Base-by-base conservation (phyloP, 495 filamentous ascomycete genomes). In the Xylaria telfairii region DNA sequence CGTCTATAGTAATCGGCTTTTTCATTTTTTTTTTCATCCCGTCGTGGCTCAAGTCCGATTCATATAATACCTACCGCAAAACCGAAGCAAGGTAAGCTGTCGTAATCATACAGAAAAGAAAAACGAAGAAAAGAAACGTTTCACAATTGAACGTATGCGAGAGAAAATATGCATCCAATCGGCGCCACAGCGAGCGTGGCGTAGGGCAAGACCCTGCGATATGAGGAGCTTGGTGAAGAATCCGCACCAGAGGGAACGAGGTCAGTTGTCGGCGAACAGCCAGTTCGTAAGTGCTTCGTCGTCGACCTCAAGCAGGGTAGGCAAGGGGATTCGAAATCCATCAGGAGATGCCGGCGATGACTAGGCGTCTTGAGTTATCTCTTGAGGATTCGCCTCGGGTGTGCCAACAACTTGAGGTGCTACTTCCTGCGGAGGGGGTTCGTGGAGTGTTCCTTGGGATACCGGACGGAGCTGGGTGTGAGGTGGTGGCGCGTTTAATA, bases 401-500 rank as follows among this genome's bases (percentile, higher is more conserved):
- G 37, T 37, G 9, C 39, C 49, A 21, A 49, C 26, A 42, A 51
- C 37, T 21, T 70, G 37, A 26, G 42, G 6, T 8, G 6, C 13
- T 8, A 13, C 39, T 30, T 60, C 56, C 8, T 59, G 56, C 2
- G 56, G 53, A 32, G 53, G 26, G 47, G 28, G 21, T n/a, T 13
- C 42, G 4, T 17, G 42, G 41, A 51, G 44, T 26, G 41, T 30
- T 49, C 1, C 67, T 39, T 30, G 67, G 13, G 67, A 41, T n/a
- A 19, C 12, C 6, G 56, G 56, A 62, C 26, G 28, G 13, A 65
- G 39, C 51, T 57, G 32, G 49, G 17, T 37, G 24, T 69, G 60
- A 30, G 61, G 42, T 5, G 61, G 51, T 15, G 54, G 63, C 6
- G 62, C 68, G n/a, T 73, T 46, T 37, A 88, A 82, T 4, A 92